A percentile compares a stretch with the other conserved stretches of the same genome.
Conservation (phyloP, 352 stramenopile genomes). For the Aphanomyces invadans region DNA sequence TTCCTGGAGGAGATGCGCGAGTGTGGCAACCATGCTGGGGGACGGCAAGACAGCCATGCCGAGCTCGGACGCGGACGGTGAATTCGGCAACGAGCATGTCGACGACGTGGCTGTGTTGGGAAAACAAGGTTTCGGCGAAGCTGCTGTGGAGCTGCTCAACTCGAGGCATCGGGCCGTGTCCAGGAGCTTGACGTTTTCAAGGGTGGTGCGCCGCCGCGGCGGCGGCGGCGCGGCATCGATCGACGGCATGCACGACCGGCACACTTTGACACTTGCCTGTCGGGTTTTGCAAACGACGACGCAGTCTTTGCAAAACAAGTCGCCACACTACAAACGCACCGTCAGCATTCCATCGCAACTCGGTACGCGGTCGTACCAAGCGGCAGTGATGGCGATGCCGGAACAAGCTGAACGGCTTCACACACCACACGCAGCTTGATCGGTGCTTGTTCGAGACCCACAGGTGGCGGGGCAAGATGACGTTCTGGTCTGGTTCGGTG, state of each 20-base stretch:
- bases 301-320: slow-evolving; percentile 11
- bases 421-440: background rate
- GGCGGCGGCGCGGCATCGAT: background rate
- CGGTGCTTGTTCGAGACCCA: slow-evolving; percentile 9
- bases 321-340: background rate
- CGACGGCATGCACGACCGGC: background rate
- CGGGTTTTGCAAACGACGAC: background rate
- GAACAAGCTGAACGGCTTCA: background rate
- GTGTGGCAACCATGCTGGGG: background rate
- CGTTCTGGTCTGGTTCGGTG: background rate
- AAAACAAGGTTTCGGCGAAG: background rate
- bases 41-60: background rate
- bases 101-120: background rate
- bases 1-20: background rate
- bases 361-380: background rate
- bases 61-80: background rate
- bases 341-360: background rate
- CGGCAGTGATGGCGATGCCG: slow-evolving; percentile 12
- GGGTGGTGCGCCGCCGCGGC: background rate
- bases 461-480: background rate
- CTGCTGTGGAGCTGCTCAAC: background rate
- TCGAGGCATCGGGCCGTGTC: background rate
- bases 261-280: background rate
- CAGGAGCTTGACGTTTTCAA: background rate
- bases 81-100: background rate